Base-by-base conservation (phyloP, 2,329 filamentous ascomycete species). In the Venturia aucupariae region DNA sequence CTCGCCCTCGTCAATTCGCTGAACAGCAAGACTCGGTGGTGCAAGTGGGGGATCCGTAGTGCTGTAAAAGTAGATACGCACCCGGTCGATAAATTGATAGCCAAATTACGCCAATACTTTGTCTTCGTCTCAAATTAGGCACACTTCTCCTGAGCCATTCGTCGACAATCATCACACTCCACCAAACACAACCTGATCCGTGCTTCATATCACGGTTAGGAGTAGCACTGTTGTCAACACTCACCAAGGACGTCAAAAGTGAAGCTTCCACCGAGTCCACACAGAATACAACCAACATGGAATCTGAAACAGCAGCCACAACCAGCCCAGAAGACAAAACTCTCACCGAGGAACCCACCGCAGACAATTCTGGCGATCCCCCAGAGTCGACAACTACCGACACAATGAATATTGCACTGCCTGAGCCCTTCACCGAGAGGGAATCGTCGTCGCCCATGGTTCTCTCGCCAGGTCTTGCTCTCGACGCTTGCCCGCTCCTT, bases 401-500 rank as follows among this genome's bases (percentile, higher is more conserved):
- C 4, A n/a, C 22, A 30, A 51, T 55, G 32, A 17, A 24, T n/a
- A 35, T 51, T 11, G 27, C 30, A 27, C n/a, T 48, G 57, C 27
- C 63, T 27, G 10, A 57, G 13, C 38, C 63, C 30, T 35, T 57
- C 24, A 27, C 22, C 24, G 62, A 55, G 19, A 57, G 42, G n/a
- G 60, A 63, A 27, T 35, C 65, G 11, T 67, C 54, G 22, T 24
- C 59, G 27, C 65, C 44, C 27, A n/a, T 41, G 44, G 57, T 61
- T 19, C 60, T 64, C 35, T 41, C 82, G 22, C 87, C 88, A 7
- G 82, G 82, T n/a, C 80, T 82, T 46, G 85, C 87, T 64, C 78
- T 89, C 65, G 82, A 84, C 48, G 79, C 84, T 51, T 81, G 81
- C 55, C 80, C 84, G 15, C 78, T 81, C 65, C 79, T 88, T 63